Evolutionary conservation across 2,329 filamentous ascomycete species (phyloP), one percentile per base, ranked within the genome.

Genomic region (Myriosclerotinia scirpicola): DNA sequence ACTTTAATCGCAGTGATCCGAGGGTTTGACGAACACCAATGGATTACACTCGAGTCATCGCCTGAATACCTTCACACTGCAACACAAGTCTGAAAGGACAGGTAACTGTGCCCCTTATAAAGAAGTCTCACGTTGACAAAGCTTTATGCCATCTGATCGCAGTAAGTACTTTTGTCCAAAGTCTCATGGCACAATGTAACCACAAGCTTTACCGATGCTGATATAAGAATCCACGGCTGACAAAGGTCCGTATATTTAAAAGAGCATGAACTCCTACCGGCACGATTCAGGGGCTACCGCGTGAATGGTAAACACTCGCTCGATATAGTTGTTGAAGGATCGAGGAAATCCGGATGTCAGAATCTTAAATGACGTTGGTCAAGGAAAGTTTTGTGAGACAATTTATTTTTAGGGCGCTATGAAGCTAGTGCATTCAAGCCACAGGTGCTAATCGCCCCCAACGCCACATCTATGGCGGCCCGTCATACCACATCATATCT

Each of bases 91-190:
- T 26, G n/a, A 22, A 30, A 40, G 5, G n/a, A 26, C 17, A 26
- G 5, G 12, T 15, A 20, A 36, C 44, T 34, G 42, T 59, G 36
- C 15, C 30, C 30, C n/a, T 40, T n/a, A 50, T 42, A 30, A 38
- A 58, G n/a, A 3, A 8, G 2, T 20, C 9, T 58, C 34, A 38
- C 5, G 9, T 1, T 65, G 40, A 50, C 54, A 48, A 52, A 26
- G 59, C 54, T 59, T 65, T 53, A 59, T 59, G n/a, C 15, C 53
- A 46, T 65, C 62, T 17, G 34, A 30, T 26, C n/a, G n/a, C 14
- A 34, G 9, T 50, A 58, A 44, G 3, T 8, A 46, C 3, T 40
- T n/a, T 38, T 30, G 30, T 48, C n/a, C 17, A 12, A 6, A 59
- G 30, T 48, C 22, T 38, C 2, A 15, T 48, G 14, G 22, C 34